Percentiles rank a stretch among this genome's conserved stretches.
Evolutionary conservation across 208 protist genomes (phyloP).

Genomic region (Acanthamoeba triangularis): DNA sequence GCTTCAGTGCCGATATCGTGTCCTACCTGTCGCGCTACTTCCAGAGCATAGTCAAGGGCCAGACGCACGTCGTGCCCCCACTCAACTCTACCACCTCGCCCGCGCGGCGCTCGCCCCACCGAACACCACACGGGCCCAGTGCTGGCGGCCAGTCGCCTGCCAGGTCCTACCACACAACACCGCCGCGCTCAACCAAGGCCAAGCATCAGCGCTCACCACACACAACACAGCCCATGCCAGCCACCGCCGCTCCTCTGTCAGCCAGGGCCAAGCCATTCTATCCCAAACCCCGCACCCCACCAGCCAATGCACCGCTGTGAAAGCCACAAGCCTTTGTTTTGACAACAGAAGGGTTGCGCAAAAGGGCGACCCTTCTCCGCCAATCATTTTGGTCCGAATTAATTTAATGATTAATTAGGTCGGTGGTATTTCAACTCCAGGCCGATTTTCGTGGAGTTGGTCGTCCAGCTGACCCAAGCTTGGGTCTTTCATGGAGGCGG

Average conservation of each 20-base stretch:
- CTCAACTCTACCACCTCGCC: neutral
- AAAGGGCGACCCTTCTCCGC: constrained; percentile 60
- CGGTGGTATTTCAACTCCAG: no score
- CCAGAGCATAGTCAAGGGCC: neutral
- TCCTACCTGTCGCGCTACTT: neutral
- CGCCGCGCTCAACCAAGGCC: neutral
- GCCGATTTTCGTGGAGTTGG: no score
- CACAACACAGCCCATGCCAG: neutral
- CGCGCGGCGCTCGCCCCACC: neutral
- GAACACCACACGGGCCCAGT: neutral
- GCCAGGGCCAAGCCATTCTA: neutral
- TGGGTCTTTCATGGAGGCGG: no score
- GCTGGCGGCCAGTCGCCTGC: neutral
- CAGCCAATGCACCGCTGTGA: no score
- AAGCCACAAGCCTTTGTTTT: no score
- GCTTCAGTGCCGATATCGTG: constrained; percentile 3
- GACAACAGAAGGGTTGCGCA: no score
- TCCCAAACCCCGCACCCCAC: neutral
- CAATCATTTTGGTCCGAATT: constrained; percentile 29
- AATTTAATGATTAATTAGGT: no score
- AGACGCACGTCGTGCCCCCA: neutral
- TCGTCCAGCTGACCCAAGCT: no score
- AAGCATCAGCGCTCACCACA: neutral
- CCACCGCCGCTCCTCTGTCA: neutral
- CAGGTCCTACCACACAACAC: neutral